Evolutionary conservation across 1,284 basidiomycete species (phyloP).

Genomic region (Sanghuangporus sanghuang): DNA sequence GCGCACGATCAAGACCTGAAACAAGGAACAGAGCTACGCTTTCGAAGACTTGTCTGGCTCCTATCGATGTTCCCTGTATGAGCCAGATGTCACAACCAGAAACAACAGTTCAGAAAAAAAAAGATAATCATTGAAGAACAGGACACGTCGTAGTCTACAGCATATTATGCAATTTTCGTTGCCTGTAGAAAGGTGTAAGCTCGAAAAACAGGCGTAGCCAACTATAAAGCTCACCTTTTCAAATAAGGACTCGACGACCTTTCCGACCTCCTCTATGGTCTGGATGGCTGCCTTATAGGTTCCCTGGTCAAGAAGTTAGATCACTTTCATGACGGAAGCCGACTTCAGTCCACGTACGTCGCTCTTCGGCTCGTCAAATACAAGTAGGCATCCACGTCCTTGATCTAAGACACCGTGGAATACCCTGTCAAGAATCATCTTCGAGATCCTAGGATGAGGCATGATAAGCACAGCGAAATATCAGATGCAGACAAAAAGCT

Average conservation of each 20-base stretch:
- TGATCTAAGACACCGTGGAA: conserved; percentile 95
- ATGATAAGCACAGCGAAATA: too few species aligned
- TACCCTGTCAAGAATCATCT: conserved; percentile 98
- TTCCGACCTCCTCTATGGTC: conserved; percentile 85
- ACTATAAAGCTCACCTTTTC: conserved; percentile 57
- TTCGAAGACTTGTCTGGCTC: too few species aligned
- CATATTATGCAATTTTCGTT: conserved; percentile 40
- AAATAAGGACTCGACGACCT: conserved; percentile 89
- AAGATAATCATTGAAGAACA: too few species aligned
- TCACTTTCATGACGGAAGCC: background rate
- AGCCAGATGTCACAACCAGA: too few species aligned
- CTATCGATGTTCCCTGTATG: too few species aligned
- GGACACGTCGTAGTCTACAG: too few species aligned
- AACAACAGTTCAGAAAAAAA: too few species aligned
- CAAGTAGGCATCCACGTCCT: conserved; percentile 85
- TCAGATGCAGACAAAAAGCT: conserved; percentile 26
- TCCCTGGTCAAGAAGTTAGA: background rate
- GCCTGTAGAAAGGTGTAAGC: conserved; percentile 28
- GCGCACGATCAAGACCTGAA: too few species aligned
- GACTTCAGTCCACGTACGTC: conserved; percentile 53
- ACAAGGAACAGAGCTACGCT: too few species aligned
- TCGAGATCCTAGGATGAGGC: conserved; percentile 62
- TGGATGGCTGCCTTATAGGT: conserved; percentile 86
- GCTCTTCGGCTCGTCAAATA: conserved; percentile 81
- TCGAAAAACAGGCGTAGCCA: conserved; percentile 17